These are phyloP conservation scores for Jackrogersella multiformis DNA, from an alignment of 495 filamentous ascomycete species.

Conservation along the genomic window DNA sequence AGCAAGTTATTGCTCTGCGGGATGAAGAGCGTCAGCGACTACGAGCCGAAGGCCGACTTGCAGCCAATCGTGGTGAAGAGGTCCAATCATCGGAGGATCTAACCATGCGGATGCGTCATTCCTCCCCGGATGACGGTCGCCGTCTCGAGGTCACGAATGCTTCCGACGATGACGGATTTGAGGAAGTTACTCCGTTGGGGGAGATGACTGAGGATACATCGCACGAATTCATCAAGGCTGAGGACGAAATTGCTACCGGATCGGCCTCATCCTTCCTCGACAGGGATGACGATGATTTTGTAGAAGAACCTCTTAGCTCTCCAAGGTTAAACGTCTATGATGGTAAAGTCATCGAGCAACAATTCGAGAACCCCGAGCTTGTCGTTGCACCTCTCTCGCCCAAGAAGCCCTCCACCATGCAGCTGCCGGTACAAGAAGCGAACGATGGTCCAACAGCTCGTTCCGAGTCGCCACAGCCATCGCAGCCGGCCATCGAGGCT, in stretches of 20 bases:
- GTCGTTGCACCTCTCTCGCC: slow-evolving; percentile 62
- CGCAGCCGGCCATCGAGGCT: not conserved
- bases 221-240: slow-evolving; percentile 59
- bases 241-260: slow-evolving; percentile 53
- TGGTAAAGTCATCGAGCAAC: slow-evolving; percentile 47
- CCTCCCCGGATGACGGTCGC: slow-evolving; percentile 58
- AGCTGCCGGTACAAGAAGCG: not conserved
- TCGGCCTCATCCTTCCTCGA: slow-evolving; percentile 55
- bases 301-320: slow-evolving; percentile 73
- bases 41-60: slow-evolving; percentile 71
- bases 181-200: slow-evolving; percentile 80
- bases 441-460: not conserved
- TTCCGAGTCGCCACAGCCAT: not conserved
- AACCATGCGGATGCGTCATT: slow-evolving; percentile 57
- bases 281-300: slow-evolving; percentile 72
- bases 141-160: slow-evolving; percentile 77
- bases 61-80: slow-evolving; percentile 49
- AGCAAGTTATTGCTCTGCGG: slow-evolving; percentile 81
- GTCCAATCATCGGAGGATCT: slow-evolving; percentile 53
- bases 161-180: slow-evolving; percentile 92
- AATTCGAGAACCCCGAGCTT: slow-evolving; percentile 56
- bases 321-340: slow-evolving; percentile 60
- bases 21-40: slow-evolving; percentile 84
- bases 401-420: slow-evolving; percentile 47
- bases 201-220: slow-evolving; percentile 71